These are phyloP conservation scores for Aurantiochytrium sp. DNA, from an alignment of 108 stramenopile genomes.

Conservation along the genomic window DNA sequence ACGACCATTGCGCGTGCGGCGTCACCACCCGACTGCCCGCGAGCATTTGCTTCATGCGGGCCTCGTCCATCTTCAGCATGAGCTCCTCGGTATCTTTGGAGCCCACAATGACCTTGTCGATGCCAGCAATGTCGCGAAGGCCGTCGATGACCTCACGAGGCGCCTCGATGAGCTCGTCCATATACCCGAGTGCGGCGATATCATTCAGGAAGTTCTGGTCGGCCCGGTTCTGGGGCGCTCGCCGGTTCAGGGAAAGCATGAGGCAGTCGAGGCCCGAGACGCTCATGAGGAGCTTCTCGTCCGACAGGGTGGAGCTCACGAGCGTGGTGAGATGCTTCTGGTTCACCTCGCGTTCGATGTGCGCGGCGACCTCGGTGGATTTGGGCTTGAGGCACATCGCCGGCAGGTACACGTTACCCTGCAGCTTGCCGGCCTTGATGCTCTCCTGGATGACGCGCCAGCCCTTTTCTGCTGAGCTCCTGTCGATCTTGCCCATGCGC, in stretches of 20 bases:
- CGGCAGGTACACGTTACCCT: neutral
- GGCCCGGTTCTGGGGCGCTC: neutral
- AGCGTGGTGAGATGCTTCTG: neutral
- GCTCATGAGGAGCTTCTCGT: neutral
- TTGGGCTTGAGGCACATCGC: neutral
- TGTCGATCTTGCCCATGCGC: neutral
- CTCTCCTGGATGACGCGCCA: neutral
- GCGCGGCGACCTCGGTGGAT: neutral
- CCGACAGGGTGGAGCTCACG: neutral
- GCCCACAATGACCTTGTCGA: conserved; percentile 74
- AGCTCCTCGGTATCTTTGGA: conserved; percentile 61
- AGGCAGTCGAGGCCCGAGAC: neutral
- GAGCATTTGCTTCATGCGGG: too few relatives aligned
- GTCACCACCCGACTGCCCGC: too few relatives aligned
- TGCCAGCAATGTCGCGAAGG: conserved; percentile 52
- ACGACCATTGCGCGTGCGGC: too few relatives aligned
- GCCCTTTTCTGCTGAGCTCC: neutral
- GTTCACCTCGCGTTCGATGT: neutral
- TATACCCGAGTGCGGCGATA: conserved; percentile 35
- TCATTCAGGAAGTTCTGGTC: neutral
- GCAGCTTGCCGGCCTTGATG: neutral
- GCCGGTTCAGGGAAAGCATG: neutral
- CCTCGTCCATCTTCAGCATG: neutral
- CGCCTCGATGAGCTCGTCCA: conserved; percentile 69
- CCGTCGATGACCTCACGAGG: conserved; percentile 66